These are phyloP conservation scores for Apocynum venetum DNA, from an alignment of 257 asterid genomes.

Conservation along the genomic window DNA sequence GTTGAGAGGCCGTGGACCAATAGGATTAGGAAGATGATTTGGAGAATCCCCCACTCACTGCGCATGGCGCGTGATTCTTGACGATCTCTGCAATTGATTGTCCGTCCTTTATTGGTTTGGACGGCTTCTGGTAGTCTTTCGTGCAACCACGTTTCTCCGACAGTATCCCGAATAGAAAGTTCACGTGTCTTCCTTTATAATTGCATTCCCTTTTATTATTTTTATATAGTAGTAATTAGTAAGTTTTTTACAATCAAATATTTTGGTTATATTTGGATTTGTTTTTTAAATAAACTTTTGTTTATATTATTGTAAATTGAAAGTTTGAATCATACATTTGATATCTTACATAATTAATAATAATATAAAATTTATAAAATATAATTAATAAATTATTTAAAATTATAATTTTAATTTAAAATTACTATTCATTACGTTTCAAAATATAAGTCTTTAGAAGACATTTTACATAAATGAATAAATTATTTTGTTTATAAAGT, in stretches of 20 bases:
- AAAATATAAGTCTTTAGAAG: no score
- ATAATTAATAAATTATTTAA: no score
- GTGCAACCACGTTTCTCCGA: conserved; percentile 9
- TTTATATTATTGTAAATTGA: no score
- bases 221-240: no score
- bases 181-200: not conserved
- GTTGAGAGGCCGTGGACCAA: conserved; percentile 1
- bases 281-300: no score
- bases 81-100: not conserved
- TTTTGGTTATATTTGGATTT: not conserved
- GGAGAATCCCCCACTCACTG: not conserved
- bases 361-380: no score
- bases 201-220: not conserved
- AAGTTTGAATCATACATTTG: no score
- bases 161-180: not conserved
- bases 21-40: not conserved
- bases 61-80: not conserved
- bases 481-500: no score
- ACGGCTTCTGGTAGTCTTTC: not conserved
- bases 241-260: not conserved
- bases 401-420: no score
- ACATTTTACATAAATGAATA: no score
- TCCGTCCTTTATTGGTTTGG: not conserved
- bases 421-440: no score
- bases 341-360: no score